Evolutionary conservation across 352 stramenopile genomes (phyloP), one percentile per base, ranked within the genome.

Genomic region (Thalassiosira mediterranea): DNA sequence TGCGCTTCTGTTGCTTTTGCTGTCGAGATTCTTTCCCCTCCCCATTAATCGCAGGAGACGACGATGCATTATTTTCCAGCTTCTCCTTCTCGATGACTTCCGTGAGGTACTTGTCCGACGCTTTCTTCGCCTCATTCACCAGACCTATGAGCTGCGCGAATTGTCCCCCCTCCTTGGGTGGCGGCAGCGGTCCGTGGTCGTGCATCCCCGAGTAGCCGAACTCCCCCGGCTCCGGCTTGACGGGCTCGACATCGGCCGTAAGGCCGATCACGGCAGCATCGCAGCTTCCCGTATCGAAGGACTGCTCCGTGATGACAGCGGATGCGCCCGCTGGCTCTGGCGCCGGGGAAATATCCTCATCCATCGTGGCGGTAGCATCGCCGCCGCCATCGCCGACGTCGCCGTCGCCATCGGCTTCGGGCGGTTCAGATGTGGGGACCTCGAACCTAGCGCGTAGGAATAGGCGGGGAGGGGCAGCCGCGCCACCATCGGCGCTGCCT

Each of bases 201-300:
- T 90, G 83, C 53, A 80, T 76, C 25, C 83, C 83, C 52, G 80
- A 81, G 29, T 90, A 88, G 7, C 8, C 34, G 48, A 74, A 83
- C 38, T 74, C 60, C 23, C 80, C 80, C 21, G 70, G 49, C 29
- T 71, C 17, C 28, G 79, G 62, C 71, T 88, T 72, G 21, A 63
- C 26, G 3, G 62, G 62, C 19, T 63, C 25, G 10, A 63, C 11
- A 19, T 37, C 52, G 17, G 42, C 15, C n/a, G 49, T 49, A 56
- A 63, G 49, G 15, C 62, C 62, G 25, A 72, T 51, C 15, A 61
- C 28, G 19, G 62, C 62, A 13, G 49, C 17, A 42, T 11, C 28
- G 49, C 62, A 72, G 52, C 57, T 72, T 37, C 28, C 31, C 54
- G 17, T 17, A 63, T 63, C 34, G 44, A 72, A 63, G 19, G 17